Evolutionary conservation across 2,329 filamentous ascomycete genomes (phyloP), one percentile per base, ranked within the genome.

Genomic region (Exophiala dermatitidis): DNA sequence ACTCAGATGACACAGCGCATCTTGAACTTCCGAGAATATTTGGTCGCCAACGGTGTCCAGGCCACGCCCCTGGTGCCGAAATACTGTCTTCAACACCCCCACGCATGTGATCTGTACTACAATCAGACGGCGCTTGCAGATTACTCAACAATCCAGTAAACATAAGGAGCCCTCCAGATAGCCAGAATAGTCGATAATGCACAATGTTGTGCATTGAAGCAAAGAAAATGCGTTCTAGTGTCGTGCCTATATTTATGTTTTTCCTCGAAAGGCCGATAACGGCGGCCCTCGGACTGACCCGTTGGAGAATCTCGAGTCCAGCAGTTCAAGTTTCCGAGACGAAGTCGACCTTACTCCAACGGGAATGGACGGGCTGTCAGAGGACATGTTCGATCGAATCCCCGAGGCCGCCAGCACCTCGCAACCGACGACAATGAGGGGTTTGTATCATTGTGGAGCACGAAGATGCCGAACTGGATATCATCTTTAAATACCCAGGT

Each of bases 11-110:
- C 78, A 6, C 76, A 79, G 67, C 71, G 79, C 3, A 75, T 82
- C 47, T 62, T 81, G 7, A 82, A 82, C 64, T 81, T 81, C 68
- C 71, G 79, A 37, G 79, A 82, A 67, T 81, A 80, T 57, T 68
- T 82, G 4, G 72, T 81, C 47, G 77, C 77, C 1, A 77, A 74
- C 58, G 77, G 77, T 2, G 69, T 81, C 1, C 65, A 68, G 57
- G 79, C 78, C 7, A 64, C 72, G 19, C 72, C 74, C 2, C 58
- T 81, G 50, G 73, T 79, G 65, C 76, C 79, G 7, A 80, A 80
- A 68, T 81, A 80, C 62, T 82, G 79, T 62, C 59, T 78, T 46
- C 72, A 78, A 67, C 73, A 81, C 61, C 77, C 79, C 8, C 79
- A 82, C 64, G 71, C 74, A 48, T 82, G 79, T 58, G 79, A 81